Percentiles rank a stretch among this genome's conserved stretches.
phyloP scores from a whole-genome alignment of 2,329 filamentous ascomycete species.

The Penicillium sp. region DNA sequence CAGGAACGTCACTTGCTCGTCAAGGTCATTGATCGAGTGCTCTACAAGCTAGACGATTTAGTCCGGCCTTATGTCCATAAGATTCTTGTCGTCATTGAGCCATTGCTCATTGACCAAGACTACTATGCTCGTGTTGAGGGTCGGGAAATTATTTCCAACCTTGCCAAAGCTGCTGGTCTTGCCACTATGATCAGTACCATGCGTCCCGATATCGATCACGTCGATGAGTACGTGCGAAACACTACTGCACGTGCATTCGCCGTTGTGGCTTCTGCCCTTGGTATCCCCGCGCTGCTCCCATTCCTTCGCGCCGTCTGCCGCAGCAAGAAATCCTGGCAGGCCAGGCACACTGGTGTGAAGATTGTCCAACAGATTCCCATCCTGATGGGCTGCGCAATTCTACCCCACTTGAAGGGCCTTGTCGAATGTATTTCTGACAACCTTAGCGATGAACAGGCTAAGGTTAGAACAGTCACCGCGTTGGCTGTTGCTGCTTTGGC shows the following conservation, averaged over 20 bases:
- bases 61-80: slow-evolving; percentile 97
- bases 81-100: slow-evolving; percentile 97
- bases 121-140: slow-evolving; percentile 98
- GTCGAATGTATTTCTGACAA: slow-evolving; percentile 97
- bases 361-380: slow-evolving; percentile 99
- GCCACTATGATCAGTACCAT: slow-evolving; percentile 99
- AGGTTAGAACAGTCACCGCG: slow-evolving; percentile 93
- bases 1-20: slow-evolving; percentile 97
- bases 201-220: slow-evolving; percentile 97
- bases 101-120: slow-evolving; percentile 98
- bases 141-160: slow-evolving; percentile 97
- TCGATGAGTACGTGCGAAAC: slow-evolving; percentile 97
- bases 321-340: slow-evolving; percentile 99
- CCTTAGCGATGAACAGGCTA: slow-evolving; percentile 95
- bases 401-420: slow-evolving; percentile 91
- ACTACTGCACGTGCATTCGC: slow-evolving; percentile 96
- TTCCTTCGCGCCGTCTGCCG: slow-evolving; percentile 94
- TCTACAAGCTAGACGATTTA: slow-evolving; percentile 97
- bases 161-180: slow-evolving; percentile 92
- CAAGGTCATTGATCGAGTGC: slow-evolving; percentile 97
- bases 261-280: slow-evolving; percentile 92
- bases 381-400: slow-evolving; percentile 93
- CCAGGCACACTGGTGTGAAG: slow-evolving; percentile 95
- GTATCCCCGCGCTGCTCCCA: slow-evolving; percentile 90
- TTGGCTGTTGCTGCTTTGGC: slow-evolving; percentile 92